A percentile compares a stretch with the other conserved stretches of the same genome.
Conservation (phyloP, 164 flowering plant species). For the Chimonanthus salicifolius region DNA sequence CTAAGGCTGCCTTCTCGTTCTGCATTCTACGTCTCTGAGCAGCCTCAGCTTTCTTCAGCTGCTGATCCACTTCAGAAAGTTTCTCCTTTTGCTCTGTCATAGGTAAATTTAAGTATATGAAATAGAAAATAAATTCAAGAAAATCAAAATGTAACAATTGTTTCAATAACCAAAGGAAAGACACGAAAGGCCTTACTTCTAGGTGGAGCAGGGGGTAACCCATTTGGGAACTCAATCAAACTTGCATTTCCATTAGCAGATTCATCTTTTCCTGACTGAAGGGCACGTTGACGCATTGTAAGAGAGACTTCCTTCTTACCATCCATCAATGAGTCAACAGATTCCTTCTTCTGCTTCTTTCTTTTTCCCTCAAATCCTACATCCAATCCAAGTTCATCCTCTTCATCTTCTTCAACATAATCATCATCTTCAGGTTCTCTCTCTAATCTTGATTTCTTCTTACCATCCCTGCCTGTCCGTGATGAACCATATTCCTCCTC, state of each 20-base stretch:
- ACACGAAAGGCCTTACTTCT: slow-evolving; percentile 7
- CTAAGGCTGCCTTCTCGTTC: slow-evolving; percentile 15
- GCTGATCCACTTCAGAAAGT: slow-evolving; percentile 16
- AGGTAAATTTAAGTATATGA: neutral
- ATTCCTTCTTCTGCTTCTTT: slow-evolving; percentile 9
- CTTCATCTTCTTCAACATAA: neutral
- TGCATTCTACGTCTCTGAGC: slow-evolving; percentile 18
- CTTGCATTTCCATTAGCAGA: neutral
- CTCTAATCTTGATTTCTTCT: slow-evolving; percentile 6
- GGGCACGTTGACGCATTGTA: slow-evolving; percentile 17
- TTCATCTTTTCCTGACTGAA: slow-evolving; percentile 12
- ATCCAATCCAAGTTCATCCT: slow-evolving; percentile 7
- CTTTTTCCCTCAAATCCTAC: slow-evolving; percentile 1
- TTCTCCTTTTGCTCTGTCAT: slow-evolving; percentile 15
- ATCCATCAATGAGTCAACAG: slow-evolving; percentile 4
- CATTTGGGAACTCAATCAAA: slow-evolving; percentile 14
- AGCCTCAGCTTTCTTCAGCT: slow-evolving; percentile 21
- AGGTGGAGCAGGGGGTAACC: slow-evolving; percentile 5
- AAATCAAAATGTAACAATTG: neutral
- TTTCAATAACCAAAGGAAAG: neutral
- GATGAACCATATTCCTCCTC: neutral
- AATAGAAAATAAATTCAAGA: neutral
- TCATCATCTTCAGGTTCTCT: slow-evolving; percentile 1
- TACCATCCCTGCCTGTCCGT: neutral
- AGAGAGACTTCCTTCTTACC: slow-evolving; percentile 15